Evolutionary conservation across 257 asterid species (phyloP).

Genomic region (Solanum pimpinellifolium): DNA sequence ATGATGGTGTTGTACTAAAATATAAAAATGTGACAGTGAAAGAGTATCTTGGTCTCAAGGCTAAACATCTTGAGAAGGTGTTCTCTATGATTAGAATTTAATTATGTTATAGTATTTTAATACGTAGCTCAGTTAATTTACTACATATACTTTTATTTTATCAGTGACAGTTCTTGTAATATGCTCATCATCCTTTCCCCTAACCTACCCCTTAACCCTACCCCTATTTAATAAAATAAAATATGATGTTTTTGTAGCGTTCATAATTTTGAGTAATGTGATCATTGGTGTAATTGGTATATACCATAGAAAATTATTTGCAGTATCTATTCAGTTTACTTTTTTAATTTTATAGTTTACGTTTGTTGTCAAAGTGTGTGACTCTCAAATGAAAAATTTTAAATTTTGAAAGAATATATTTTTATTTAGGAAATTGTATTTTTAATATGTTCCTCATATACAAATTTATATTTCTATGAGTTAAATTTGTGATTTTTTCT

Average conservation of each 20-base stretch:
- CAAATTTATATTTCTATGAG: background rate
- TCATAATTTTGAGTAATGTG: background rate
- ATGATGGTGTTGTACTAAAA: background rate
- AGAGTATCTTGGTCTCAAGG: slow-evolving; percentile 48
- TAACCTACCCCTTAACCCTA: background rate
- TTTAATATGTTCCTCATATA: too few relatives aligned
- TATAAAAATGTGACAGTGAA: slow-evolving; percentile 39
- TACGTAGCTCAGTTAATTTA: background rate
- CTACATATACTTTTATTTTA: background rate
- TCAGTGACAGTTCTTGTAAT: too few relatives aligned
- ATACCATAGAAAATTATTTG: background rate
- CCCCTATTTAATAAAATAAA: too few relatives aligned
- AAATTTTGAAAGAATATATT: background rate
- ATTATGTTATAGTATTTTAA: background rate
- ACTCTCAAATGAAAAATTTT: background rate
- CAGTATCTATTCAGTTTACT: background rate
- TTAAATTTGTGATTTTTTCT: background rate
- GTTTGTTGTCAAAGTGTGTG: background rate
- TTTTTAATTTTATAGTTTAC: background rate
- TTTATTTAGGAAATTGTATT: background rate
- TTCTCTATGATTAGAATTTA: slow-evolving; percentile 17
- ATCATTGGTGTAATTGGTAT: background rate
- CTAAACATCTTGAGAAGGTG: slow-evolving; percentile 46
- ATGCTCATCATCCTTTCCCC: background rate
- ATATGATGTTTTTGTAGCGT: background rate